Conservation (phyloP, 495 filamentous ascomycete species). For the Neurospora sp. region DNA sequence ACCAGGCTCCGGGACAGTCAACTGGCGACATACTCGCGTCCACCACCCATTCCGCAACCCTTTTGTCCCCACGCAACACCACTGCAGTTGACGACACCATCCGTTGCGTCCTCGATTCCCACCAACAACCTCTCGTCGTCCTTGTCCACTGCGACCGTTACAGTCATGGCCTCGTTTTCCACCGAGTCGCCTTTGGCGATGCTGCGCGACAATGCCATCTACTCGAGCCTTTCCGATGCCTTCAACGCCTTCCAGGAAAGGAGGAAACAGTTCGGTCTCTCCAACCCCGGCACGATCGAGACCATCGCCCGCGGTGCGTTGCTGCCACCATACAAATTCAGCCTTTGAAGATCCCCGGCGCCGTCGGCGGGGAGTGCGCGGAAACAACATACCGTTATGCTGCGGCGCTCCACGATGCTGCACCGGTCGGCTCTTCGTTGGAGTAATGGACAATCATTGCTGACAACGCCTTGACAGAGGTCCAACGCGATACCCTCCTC, state of each 20-base stretch:
- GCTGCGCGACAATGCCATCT: constrained; percentile 62
- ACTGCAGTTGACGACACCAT: background rate
- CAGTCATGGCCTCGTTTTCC: constrained; percentile 34
- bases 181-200: constrained; percentile 52
- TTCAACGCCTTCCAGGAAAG: constrained; percentile 76
- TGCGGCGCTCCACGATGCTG: background rate
- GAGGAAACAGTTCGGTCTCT: constrained; percentile 75
- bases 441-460: constrained; percentile 1
- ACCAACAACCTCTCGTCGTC: background rate
- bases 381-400: background rate
- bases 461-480: constrained; percentile 43
- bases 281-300: constrained; percentile 88
- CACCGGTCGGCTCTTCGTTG: background rate
- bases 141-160: constrained; percentile 11
- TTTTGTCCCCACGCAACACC: background rate
- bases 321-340: background rate
- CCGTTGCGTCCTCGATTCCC: background rate
- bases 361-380: background rate
- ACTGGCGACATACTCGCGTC: background rate
- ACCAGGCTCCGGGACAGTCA: background rate
- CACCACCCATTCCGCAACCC: background rate
- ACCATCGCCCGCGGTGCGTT: constrained; percentile 56
- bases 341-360: background rate
- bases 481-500: constrained; percentile 87
- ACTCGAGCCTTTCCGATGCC: constrained; percentile 59